Conservation (phyloP, 1,139 yeast species). For the Schwanniomyces etchellsii region DNA sequence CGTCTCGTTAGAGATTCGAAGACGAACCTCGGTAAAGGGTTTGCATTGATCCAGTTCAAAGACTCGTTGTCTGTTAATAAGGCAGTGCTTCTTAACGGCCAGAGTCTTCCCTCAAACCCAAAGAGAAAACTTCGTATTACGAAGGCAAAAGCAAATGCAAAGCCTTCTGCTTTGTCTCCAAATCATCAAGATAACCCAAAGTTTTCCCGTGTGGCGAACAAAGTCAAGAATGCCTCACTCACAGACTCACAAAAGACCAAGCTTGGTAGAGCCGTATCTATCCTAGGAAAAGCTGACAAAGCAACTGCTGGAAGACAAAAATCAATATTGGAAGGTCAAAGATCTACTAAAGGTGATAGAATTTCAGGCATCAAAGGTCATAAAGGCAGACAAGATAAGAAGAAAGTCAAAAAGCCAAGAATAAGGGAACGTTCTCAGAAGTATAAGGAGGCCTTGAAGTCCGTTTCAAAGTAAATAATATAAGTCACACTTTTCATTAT, state of each 20-base stretch:
- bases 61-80: constrained; percentile 78
- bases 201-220: constrained; percentile 17
- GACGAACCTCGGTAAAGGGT: constrained; percentile 95
- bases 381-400: constrained; percentile 13
- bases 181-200: constrained; percentile 37
- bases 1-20: constrained; percentile 87
- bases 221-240: constrained; percentile 22
- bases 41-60: constrained; percentile 89
- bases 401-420: constrained; percentile 58
- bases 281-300: constrained; percentile 77
- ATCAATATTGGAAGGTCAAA: constrained; percentile 63
- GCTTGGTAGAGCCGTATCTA: constrained; percentile 71
- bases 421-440: constrained; percentile 61
- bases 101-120: constrained; percentile 45
- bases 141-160: constrained; percentile 61
- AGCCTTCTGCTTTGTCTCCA: constrained; percentile 41
- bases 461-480: background rate
- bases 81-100: constrained; percentile 74
- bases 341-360: constrained; percentile 68
- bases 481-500: no score
- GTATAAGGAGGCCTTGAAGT: constrained; percentile 33
- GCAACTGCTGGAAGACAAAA: constrained; percentile 50
- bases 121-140: constrained; percentile 71
- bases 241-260: constrained; percentile 67
- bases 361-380: constrained; percentile 56